Conservation (phyloP, 768 basidiomycete species). For the Nidularia sp. region DNA sequence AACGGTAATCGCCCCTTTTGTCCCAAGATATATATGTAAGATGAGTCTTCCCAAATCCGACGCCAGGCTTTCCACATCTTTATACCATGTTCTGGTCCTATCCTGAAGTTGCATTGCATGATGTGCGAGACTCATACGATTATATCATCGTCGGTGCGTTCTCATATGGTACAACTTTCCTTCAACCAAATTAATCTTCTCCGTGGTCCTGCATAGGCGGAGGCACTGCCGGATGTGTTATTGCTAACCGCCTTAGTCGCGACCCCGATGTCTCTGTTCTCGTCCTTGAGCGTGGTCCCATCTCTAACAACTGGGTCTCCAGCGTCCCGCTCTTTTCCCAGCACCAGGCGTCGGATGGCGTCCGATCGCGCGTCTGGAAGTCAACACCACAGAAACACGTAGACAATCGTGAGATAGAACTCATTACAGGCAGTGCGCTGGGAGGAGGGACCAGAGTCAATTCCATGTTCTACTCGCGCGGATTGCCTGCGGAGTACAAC, state of each 20-base stretch:
- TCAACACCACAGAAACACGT: conserved; percentile 10
- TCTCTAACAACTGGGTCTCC: conserved; percentile 21
- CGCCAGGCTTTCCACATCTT: too few species aligned
- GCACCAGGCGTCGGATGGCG: conserved; percentile 12
- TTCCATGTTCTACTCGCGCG: conserved; percentile 19
- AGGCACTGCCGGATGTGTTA: conserved; percentile 34
- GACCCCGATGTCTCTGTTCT: conserved; percentile 22
- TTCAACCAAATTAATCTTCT: background rate
- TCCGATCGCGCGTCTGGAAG: conserved; percentile 7
- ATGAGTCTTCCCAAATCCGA: too few species aligned
- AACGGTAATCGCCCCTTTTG: too few species aligned
- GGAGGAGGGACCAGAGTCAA: conserved; percentile 20
- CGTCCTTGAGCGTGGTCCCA: conserved; percentile 27
- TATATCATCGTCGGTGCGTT: conserved; percentile 8
- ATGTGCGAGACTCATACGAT: conserved; percentile 5
- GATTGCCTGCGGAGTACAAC: conserved; percentile 17
- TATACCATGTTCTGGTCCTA: background rate
- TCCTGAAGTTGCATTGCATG: background rate
- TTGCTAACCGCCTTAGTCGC: conserved; percentile 31
- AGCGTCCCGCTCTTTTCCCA: conserved; percentile 26
- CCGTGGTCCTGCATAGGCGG: conserved; percentile 11
- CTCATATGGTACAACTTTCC: background rate
- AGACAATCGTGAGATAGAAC: conserved; percentile 6
- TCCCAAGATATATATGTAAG: too few species aligned
- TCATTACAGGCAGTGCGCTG: conserved; percentile 18